Conservation (phyloP, 345 rosid genomes). For the Euclidium syriacum region DNA sequence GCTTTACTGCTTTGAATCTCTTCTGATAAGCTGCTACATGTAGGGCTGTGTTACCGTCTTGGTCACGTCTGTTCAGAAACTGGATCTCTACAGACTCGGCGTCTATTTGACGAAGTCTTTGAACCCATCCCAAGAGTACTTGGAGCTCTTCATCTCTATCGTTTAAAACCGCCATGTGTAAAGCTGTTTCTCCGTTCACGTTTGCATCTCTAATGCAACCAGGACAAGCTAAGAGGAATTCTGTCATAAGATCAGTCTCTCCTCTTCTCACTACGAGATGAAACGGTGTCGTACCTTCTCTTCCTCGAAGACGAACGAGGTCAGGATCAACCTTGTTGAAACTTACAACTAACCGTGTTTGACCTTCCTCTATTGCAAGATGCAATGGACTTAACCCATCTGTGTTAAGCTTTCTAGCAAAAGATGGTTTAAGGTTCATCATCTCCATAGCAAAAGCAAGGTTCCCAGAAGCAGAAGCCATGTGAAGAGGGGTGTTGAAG, state of each 20-base stretch:
- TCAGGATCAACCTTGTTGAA: constrained; percentile 12
- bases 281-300: constrained; percentile 25
- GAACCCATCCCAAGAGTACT: constrained; percentile 24
- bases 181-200: constrained; percentile 15
- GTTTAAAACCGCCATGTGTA: constrained; percentile 23
- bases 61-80: constrained; percentile 22
- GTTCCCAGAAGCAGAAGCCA: constrained; percentile 28
- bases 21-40: constrained; percentile 28
- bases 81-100: constrained; percentile 1
- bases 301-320: constrained; percentile 23
- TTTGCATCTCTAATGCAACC: constrained; percentile 23
- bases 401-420: constrained; percentile 34
- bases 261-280: constrained; percentile 23
- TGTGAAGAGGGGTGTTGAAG: constrained; percentile 34
- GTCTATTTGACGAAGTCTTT: not conserved
- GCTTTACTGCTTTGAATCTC: constrained; percentile 17
- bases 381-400: constrained; percentile 31
- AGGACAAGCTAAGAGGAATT: constrained; percentile 26
- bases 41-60: constrained; percentile 31
- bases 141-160: constrained; percentile 13
- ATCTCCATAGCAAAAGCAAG: constrained; percentile 31
- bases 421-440: constrained; percentile 34
- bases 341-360: not conserved
- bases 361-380: constrained; percentile 25
- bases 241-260: constrained; percentile 17